These are phyloP conservation scores for Aspergillus homomorphus DNA, from an alignment of 495 filamentous ascomycete species.

Conservation along the genomic window DNA sequence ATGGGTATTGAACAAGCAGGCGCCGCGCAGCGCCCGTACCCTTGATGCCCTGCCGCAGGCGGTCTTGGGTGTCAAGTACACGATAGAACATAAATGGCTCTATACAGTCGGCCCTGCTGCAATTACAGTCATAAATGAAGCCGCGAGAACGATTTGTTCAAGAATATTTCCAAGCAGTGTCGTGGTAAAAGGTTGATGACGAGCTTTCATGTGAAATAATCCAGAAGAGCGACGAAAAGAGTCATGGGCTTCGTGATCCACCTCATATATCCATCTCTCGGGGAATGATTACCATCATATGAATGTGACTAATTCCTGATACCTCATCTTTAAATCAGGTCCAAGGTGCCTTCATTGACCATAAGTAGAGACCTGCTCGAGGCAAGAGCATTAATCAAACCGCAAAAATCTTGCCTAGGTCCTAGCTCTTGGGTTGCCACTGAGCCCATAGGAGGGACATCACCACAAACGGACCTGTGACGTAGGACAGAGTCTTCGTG, in stretches of 20 bases:
- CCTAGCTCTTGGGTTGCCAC: not conserved
- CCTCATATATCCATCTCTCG: not conserved
- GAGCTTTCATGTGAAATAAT: not conserved
- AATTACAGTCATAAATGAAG: not conserved
- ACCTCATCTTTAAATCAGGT: too few relatives aligned
- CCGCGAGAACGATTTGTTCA: not conserved
- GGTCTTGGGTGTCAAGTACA: not conserved
- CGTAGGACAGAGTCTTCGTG: too few relatives aligned
- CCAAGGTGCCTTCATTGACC: too few relatives aligned
- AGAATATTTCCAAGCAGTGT: not conserved
- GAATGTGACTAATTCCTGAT: not conserved
- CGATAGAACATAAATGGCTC: not conserved
- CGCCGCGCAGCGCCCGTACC: not conserved
- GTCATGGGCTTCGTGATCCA: not conserved
- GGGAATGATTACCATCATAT: not conserved
- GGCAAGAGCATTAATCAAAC: too few relatives aligned
- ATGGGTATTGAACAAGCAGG: not conserved
- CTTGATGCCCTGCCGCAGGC: not conserved
- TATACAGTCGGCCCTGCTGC: not conserved
- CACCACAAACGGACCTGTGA: not conserved
- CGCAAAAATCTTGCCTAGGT: too few relatives aligned
- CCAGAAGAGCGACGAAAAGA: not conserved
- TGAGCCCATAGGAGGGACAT: not conserved
- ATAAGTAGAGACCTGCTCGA: too few relatives aligned
- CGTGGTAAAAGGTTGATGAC: not conserved